Percentiles rank a stretch among this genome's conserved stretches.
phyloP scores from a whole-genome alignment of 2,329 filamentous ascomycete species.

The Cytospora piceae region DNA sequence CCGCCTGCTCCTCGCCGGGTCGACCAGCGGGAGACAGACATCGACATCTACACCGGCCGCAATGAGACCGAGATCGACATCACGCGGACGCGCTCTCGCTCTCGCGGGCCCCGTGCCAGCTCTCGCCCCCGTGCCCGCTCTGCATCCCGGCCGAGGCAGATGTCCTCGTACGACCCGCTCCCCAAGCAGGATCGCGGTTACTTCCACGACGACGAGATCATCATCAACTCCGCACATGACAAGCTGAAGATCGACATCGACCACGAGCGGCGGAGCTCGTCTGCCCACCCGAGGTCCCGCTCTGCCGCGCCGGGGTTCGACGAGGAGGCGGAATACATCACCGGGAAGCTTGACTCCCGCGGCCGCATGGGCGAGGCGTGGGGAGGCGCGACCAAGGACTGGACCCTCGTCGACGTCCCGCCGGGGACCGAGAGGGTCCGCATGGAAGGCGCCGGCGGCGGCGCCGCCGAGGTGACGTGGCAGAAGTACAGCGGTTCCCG shows the following conservation, averaged over 20 bases:
- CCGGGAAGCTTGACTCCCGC: conserved; percentile 58
- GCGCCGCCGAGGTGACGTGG: conserved; percentile 77
- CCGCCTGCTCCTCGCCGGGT: conserved; percentile 49
- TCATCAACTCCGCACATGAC: conserved; percentile 62
- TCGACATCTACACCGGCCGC: conserved; percentile 62
- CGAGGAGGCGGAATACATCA: conserved; percentile 68
- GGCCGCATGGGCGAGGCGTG: conserved; percentile 73
- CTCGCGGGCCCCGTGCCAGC: conserved; percentile 45
- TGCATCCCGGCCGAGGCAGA: conserved; percentile 38
- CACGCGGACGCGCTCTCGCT: conserved; percentile 44
- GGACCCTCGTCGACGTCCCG: conserved; percentile 83
- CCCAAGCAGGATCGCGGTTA: conserved; percentile 49
- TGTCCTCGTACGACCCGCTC: conserved; percentile 12
- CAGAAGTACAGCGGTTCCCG: conserved; percentile 78
- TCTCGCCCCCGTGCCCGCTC: conserved; percentile 47
- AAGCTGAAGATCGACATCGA: conserved; percentile 50
- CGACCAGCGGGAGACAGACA: conserved; percentile 60
- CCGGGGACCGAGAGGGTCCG: conserved; percentile 81
- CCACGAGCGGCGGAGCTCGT: conserved; percentile 39
- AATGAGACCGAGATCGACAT: conserved; percentile 63
- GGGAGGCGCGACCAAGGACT: conserved; percentile 74
- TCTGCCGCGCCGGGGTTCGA: conserved; percentile 60
- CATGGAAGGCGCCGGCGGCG: conserved; percentile 79
- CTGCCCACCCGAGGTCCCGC: conserved; percentile 53
- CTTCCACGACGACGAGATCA: conserved; percentile 66